Percentiles rank a stretch among this genome's conserved stretches.
phyloP scores from a whole-genome alignment of 441 rosid species.

The Mallotus repandus region DNA sequence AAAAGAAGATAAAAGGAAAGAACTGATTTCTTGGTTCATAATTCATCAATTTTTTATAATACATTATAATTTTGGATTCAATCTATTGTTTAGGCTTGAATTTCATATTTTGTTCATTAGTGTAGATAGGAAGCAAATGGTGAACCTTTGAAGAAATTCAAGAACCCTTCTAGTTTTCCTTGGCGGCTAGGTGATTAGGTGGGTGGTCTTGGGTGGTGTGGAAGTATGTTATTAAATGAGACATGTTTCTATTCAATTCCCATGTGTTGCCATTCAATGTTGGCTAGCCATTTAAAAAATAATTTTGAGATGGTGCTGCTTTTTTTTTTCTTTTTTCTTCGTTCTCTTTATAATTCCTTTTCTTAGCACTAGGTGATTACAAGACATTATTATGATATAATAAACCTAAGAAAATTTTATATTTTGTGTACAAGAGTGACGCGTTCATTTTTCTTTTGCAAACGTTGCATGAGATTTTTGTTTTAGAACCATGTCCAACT shows the following conservation, averaged over 20 bases:
- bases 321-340: constrained; percentile 1
- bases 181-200: too few relatives aligned
- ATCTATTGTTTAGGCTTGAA: too few relatives aligned
- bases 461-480: constrained; percentile 5
- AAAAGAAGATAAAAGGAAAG: not conserved
- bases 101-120: too few relatives aligned
- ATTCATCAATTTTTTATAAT: not conserved
- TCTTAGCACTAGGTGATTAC: constrained; percentile 11
- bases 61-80: not conserved
- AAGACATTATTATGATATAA: not conserved
- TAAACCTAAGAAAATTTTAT: constrained; percentile 2
- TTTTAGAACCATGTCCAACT: constrained; percentile 6
- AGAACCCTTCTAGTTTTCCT: not conserved
- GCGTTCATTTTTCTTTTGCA: constrained; percentile 3
- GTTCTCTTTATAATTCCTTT: not conserved
- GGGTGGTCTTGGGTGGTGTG: not conserved
- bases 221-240: too few relatives aligned
- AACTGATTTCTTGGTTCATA: not conserved
- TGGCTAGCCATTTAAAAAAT: not conserved
- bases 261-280: not conserved
- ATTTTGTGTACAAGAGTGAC: constrained; percentile 1
- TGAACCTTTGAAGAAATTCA: not conserved
- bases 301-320: not conserved
- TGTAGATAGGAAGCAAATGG: constrained; percentile 4
- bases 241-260: not conserved